Evolutionary conservation across 176 grass and related monocot genomes (phyloP), one percentile per base, ranked within the genome.

Genomic region (Puccinellia tenuiflora): DNA sequence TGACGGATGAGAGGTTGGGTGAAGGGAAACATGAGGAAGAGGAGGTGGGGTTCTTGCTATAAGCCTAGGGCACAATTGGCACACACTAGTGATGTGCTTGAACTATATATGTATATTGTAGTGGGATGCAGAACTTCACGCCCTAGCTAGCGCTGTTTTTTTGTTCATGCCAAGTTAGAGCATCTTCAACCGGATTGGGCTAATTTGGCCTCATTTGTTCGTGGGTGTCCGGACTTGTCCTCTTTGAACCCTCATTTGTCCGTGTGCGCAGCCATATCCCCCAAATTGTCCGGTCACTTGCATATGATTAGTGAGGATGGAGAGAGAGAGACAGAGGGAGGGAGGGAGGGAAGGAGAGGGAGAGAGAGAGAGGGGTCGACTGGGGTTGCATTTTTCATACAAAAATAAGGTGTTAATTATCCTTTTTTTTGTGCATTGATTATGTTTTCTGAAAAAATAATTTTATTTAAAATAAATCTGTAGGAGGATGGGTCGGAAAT

Each of bases 401-500:
- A 11, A 43, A 22, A 6, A 38, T 45, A 85, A 69, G 2, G 12
- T 2, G 2, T 38, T 26, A 35, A 43, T 39, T 51, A 12, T 62
- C 38, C 18, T 59, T 84, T 53, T 84, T 53, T 9, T 43, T 35
- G 24, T 1, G 21, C 2, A 38, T 13, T 7, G 31, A 14, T 62
- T 71, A 61, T 15, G 35, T 62, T 47, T 50, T 5, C 38, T 0
- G 9, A 75, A 45, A 73, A 45, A 39, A 20, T 40, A 7, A 67
- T 12, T n/a, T 9, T 37, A 14, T 59, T 65, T 65, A 53, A 13
- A 63, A 72, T 68, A 73, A 68, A 21, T 88, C 24, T 85, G 30
- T 47, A 98, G 95, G 95, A 83, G 95, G 95, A 84, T 98, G 95
- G 95, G 75, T 98, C 45, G 95, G 95, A 5, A 95, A 90, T 70